Conservation (phyloP, 345 rosid genomes). For the Durio zibethinus region DNA sequence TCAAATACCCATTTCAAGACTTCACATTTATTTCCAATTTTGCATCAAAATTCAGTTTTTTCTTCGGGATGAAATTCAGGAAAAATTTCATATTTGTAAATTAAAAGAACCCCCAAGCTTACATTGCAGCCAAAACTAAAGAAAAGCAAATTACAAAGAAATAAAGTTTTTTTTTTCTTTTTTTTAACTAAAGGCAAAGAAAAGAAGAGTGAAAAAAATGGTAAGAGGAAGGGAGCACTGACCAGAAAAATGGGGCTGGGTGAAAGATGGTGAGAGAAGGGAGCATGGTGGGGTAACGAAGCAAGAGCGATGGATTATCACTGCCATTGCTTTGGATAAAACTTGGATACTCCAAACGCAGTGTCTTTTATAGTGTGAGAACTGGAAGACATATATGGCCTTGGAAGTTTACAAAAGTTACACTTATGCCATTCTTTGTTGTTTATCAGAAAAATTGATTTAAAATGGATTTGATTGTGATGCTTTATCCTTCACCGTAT, state of each 20-base stretch:
- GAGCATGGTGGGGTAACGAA: conserved; percentile 34
- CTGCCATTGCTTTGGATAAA: conserved; percentile 44
- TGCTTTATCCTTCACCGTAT: background rate
- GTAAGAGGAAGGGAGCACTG: conserved; percentile 15
- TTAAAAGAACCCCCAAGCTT: background rate
- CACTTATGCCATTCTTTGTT: background rate
- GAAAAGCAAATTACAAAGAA: background rate
- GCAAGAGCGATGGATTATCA: conserved; percentile 52
- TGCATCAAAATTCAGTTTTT: background rate
- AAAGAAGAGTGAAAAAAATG: background rate
- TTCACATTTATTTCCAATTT: background rate
- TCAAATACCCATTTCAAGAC: background rate
- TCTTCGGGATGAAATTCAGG: too few relatives aligned
- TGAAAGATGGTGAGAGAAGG: conserved; percentile 33
- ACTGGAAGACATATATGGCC: background rate
- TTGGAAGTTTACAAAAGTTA: background rate
- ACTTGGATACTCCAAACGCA: background rate
- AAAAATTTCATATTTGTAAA: background rate
- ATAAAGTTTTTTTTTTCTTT: too few relatives aligned
- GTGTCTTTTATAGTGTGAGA: background rate
- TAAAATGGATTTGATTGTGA: background rate
- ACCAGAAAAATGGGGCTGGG: conserved; percentile 36
- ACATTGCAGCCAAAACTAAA: background rate
- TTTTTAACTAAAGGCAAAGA: background rate
- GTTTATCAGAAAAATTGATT: background rate